Evolutionary conservation across 2,329 filamentous ascomycete genomes (phyloP), one percentile per base, ranked within the genome.

Genomic region (Mariannaea elegans): DNA sequence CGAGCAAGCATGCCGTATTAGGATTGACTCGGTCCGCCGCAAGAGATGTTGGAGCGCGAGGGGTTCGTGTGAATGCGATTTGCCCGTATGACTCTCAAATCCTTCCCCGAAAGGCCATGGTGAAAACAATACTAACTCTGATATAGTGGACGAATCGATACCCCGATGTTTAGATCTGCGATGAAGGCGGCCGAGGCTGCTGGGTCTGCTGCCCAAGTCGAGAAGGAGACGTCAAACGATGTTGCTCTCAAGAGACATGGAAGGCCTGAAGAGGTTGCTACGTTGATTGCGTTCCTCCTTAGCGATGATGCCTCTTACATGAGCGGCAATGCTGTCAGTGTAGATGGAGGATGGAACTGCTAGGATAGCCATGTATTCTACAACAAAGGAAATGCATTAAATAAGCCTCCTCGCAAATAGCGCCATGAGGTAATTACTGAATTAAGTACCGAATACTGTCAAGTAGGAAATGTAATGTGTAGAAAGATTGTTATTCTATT

Each of bases 1-100:
- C 72, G 0, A 72, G 67, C 48, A 76, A 75, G 62, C 72, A 74
- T 32, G 73, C 62, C 3, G 72, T 76, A 4, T 36, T 73, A n/a
- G 71, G 73, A 1, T 42, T 76, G 46, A 73, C 71, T 7, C 64
- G 65, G 10, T 68, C 64, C 7, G 73, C 67, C 5, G 73, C 73
- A 2, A 75, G 72, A 48, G 73, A 76, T 45, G 69, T 67, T 19
- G 72, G 72, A 0, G 27, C 14, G 2, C 51, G 61, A 14, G 65
- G 68, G 2, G 63, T 76, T 4, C 53, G 73, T 3, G 67, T 74
- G 10, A 74, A 75, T 44, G 66, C 66, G 1, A 65, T 74, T 9
- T 71, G 68, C 34, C 72, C 71, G 71, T 75, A 52, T 62, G 71
- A 61, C 41, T 16, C 18, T 34, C 9, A 5, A 8, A 14, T 4